Base-by-base conservation (phyloP, 2,329 filamentous ascomycete genomes). In the Epichloe festucae region DNA sequence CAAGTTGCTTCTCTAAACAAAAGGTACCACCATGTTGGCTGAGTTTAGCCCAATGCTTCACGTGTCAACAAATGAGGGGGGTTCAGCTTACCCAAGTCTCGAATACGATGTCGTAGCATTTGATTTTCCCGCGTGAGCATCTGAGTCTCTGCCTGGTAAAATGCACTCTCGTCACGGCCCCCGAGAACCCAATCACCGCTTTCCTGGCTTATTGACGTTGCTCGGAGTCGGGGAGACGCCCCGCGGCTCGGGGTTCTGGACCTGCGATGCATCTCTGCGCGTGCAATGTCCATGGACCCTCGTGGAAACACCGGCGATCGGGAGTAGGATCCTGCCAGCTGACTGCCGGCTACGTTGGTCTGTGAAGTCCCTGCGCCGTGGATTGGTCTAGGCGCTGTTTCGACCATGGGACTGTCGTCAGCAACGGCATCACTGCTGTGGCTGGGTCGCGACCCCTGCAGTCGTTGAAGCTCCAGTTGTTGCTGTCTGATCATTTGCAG, bases 121-220 rank as follows among this genome's bases (percentile, higher is more conserved):
- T 90, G 86, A 58, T 90, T 91, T 70, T 90, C 87, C 27, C 87
- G 75, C 21, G 82, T 77, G 59, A 91, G 67, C 69, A 81, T 89
- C 67, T 88, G 84, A 1, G 85, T 88, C 68, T 91, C 87, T 4
- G 86, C 86, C 64, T 89, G 85, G 60, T 90, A 90, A 64, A 89
- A 89, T 1, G 84, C 82, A 56, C 77, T 82, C 63, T 90, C 86
- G 60, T 89, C 86, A 17, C 85, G 73, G 7, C 77, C 78, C 78
- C 77, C 78, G 1, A 85, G 72, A 46, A 76, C 67, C 70, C 76
- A 80, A 34, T 88, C 82, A 36, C 75, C 76, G 49, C 72, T 74
- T 51, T 84, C 80, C 17, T 68, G 75, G 52, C 76, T 76, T 57
- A 81, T 78, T 3, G 78, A 82, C 38, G 77, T 73, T 46, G 79